Conservation (phyloP, 805 yeast species). For the Wickerhamiella sergipiensis region DNA sequence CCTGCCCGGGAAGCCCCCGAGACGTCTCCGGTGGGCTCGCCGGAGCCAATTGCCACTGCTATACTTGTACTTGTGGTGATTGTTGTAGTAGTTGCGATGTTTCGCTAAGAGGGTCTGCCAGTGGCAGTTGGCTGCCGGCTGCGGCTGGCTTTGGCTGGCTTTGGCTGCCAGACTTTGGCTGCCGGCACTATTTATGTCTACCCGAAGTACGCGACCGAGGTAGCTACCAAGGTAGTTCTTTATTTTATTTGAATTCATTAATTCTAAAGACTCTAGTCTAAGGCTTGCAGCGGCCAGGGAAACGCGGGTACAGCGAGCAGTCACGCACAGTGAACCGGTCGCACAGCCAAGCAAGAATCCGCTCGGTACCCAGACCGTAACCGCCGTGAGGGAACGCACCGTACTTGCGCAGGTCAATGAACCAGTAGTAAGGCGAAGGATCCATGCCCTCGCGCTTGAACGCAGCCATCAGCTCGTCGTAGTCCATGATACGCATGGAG, state of each 20-base stretch:
- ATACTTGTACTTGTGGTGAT: background rate
- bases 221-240: too few relatives aligned
- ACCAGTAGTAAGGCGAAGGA: slow-evolving; percentile 85
- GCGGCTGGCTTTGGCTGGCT: too few relatives aligned
- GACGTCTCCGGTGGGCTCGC: background rate
- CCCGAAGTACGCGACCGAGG: too few relatives aligned
- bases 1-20: background rate
- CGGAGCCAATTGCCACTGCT: background rate
- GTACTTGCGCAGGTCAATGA: slow-evolving; percentile 85
- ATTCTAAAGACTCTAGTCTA: slow-evolving; percentile 18
- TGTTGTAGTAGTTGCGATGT: background rate
- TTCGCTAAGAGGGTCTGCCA: too few relatives aligned
- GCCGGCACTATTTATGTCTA: background rate
- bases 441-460: slow-evolving; percentile 86
- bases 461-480: slow-evolving; percentile 76
- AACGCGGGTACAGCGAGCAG: slow-evolving; percentile 95
- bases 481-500: slow-evolving; percentile 85
- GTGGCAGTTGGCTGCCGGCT: too few relatives aligned
- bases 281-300: slow-evolving; percentile 96
- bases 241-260: background rate
- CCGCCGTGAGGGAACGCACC: slow-evolving; percentile 99
- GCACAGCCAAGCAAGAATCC: slow-evolving; percentile 96
- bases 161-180: too few relatives aligned
- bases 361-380: slow-evolving; percentile 95
- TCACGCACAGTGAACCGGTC: slow-evolving; percentile 97